A percentile compares a stretch with the other conserved stretches of the same genome.
Evolutionary conservation across 208 protist species (phyloP).

Genomic region (Leishmania martiniquensis): DNA sequence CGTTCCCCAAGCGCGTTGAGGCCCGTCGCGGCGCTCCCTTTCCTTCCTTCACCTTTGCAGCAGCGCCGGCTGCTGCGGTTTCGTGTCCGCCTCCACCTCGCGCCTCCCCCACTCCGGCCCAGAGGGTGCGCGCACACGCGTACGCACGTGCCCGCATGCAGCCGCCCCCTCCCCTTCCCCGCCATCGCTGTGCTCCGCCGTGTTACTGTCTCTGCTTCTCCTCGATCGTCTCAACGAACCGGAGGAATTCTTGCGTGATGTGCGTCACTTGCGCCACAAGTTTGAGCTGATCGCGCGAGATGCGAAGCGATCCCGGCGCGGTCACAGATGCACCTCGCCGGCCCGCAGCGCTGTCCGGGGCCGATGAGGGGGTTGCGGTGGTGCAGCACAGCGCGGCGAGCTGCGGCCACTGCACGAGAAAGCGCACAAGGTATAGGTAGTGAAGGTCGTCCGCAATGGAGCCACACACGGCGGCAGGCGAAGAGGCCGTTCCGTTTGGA

Average conservation of each 20-base stretch:
- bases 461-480: neutral
- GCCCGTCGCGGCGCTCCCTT: too few relatives aligned
- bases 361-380: slow-evolving; percentile 16
- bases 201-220: slow-evolving; percentile 23
- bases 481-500: neutral
- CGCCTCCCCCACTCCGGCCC: too few relatives aligned
- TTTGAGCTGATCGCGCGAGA: slow-evolving; percentile 52
- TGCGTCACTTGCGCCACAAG: slow-evolving; percentile 65
- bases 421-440: slow-evolving; percentile 78
- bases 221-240: slow-evolving; percentile 62
- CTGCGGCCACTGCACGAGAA: slow-evolving; percentile 87
- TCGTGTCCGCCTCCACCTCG: neutral
- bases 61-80: neutral
- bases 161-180: too few relatives aligned
- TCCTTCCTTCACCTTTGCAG: too few relatives aligned
- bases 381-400: slow-evolving; percentile 71
- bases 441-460: slow-evolving; percentile 35
- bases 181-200: neutral
- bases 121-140: too few relatives aligned
- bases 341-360: slow-evolving; percentile 3
- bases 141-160: too few relatives aligned
- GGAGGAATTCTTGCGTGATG: slow-evolving; percentile 73
- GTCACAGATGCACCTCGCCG: slow-evolving; percentile 7
- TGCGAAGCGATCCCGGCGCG: slow-evolving; percentile 32
- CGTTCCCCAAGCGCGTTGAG: too few relatives aligned